phyloP scores from a whole-genome alignment of 2,329 filamentous ascomycete genomes.

The Alternaria triticimaculans region DNA sequence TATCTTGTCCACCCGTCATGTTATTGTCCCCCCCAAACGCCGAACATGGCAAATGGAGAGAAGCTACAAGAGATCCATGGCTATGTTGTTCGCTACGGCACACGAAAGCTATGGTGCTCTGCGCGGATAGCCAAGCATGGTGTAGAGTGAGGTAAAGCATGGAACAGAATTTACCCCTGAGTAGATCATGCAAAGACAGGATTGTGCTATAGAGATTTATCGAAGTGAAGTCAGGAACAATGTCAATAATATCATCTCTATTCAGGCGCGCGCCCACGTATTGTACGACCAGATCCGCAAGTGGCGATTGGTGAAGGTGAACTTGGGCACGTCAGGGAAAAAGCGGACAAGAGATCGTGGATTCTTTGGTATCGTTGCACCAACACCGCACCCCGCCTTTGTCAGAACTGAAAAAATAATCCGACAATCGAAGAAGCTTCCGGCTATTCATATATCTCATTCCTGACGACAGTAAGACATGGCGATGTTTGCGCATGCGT shows the following conservation, averaged over 20 bases:
- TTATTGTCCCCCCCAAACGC: neutral
- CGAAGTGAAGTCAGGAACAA: neutral
- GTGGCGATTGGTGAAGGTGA: constrained; percentile 9
- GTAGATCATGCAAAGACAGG: neutral
- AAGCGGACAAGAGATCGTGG: constrained; percentile 5
- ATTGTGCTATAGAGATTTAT: neutral
- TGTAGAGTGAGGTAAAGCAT: neutral
- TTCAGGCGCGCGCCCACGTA: neutral
- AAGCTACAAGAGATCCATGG: neutral
- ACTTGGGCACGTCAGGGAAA: constrained; percentile 2
- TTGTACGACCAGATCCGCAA: neutral
- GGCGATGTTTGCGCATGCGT: constrained; percentile 19
- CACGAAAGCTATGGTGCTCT: neutral
- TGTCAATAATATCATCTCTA: neutral
- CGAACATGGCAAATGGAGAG: neutral
- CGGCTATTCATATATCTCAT: neutral
- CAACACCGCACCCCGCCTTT: neutral
- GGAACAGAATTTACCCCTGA: constrained; percentile 7
- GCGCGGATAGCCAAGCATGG: neutral
- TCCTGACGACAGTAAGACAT: neutral
- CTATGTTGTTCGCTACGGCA: neutral
- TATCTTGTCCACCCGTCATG: neutral
- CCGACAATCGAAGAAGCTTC: neutral
- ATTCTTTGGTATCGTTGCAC: neutral
- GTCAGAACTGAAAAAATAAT: neutral